These are phyloP conservation scores for Fusarium buxicola DNA, from an alignment of 2,329 filamentous ascomycete genomes.

Conservation along the genomic window DNA sequence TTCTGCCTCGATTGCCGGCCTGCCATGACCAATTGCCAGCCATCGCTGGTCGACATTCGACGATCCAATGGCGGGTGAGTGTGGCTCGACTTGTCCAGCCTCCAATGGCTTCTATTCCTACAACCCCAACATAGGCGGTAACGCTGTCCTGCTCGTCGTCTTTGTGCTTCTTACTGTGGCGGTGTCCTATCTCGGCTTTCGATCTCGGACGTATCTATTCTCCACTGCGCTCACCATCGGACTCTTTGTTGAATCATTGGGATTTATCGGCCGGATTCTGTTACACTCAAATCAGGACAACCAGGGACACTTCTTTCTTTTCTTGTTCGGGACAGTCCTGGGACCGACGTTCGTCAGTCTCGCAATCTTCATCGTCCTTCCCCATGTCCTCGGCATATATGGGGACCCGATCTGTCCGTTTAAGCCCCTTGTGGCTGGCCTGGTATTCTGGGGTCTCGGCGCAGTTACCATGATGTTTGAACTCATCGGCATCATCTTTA, in stretches of 20 bases:
- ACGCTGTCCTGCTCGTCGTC: constrained; percentile 54
- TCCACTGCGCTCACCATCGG: constrained; percentile 55
- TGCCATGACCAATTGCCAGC: constrained; percentile 43
- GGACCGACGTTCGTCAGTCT: constrained; percentile 60
- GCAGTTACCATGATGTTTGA: constrained; percentile 53
- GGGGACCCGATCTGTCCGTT: constrained; percentile 56
- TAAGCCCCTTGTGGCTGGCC: constrained; percentile 50
- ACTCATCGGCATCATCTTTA: constrained; percentile 56
- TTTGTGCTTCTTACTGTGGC: constrained; percentile 56
- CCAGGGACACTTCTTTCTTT: constrained; percentile 56
- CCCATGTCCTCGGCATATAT: constrained; percentile 60
- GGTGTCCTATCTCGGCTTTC: constrained; percentile 53
- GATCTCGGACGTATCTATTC: constrained; percentile 56
- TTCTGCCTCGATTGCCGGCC: constrained; percentile 30
- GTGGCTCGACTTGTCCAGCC: constrained; percentile 52
- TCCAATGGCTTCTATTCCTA: constrained; percentile 54
- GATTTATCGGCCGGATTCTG: constrained; percentile 60
- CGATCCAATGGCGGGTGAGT: constrained; percentile 54
- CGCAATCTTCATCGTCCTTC: constrained; percentile 59
- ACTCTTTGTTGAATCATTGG: constrained; percentile 57
- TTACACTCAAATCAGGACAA: constrained; percentile 51
- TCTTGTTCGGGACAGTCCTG: constrained; percentile 59
- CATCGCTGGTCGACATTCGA: constrained; percentile 36
- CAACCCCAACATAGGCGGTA: constrained; percentile 53
- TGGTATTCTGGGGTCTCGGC: constrained; percentile 51